Conservation (phyloP, 495 filamentous ascomycete species). For the Xylaria castorea region DNA sequence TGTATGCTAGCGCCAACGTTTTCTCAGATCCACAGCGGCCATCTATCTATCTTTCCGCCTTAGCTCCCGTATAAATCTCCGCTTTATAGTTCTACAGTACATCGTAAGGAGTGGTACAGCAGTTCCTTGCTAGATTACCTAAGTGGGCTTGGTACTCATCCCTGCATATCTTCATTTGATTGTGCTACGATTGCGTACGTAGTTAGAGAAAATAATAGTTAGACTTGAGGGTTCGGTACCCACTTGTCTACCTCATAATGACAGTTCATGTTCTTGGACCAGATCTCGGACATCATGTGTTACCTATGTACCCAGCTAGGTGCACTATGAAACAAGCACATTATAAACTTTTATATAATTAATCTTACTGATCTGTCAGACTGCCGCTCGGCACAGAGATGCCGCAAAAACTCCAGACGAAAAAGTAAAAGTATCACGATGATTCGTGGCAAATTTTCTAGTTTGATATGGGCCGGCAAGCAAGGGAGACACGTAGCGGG, state of each 20-base stretch:
- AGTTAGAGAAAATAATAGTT: background rate
- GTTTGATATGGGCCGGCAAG: background rate
- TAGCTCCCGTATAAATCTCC: conserved; percentile 21
- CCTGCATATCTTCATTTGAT: background rate
- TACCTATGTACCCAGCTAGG: background rate
- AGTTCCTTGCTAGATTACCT: background rate
- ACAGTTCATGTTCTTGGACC: background rate
- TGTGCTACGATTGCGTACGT: conserved; percentile 1
- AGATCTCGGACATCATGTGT: background rate
- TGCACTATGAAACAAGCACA: background rate
- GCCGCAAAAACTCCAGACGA: background rate
- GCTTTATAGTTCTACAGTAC: background rate
- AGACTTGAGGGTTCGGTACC: background rate
- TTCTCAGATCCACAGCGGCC: conserved; percentile 5
- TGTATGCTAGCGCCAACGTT: conserved; percentile 23
- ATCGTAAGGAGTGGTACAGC: background rate
- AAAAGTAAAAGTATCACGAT: background rate
- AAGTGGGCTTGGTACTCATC: background rate
- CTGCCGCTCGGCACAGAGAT: background rate
- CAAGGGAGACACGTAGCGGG: background rate
- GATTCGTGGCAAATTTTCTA: background rate
- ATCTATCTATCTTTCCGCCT: conserved; percentile 6
- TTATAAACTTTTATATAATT: background rate
- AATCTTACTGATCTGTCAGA: background rate
- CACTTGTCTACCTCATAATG: background rate